phyloP scores from a whole-genome alignment of 2,329 filamentous ascomycete species.

The Lasiodiplodia hormozganensis region DNA sequence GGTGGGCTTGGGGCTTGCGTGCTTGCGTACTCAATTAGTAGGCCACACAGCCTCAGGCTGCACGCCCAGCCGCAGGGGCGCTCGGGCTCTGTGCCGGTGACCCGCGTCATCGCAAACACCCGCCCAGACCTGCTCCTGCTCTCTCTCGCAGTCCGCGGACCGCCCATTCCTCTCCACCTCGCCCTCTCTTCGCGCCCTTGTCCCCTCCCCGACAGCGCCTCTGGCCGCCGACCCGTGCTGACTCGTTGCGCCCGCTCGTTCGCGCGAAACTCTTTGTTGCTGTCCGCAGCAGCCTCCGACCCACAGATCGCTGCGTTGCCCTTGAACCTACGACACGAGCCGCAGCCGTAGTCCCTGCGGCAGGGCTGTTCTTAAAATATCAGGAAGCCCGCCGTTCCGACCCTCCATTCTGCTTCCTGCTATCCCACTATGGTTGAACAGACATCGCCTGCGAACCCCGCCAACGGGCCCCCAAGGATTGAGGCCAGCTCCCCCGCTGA shows the following conservation, averaged over 20 bases:
- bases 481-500: constrained; percentile 8
- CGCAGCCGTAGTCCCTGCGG: constrained; percentile 24
- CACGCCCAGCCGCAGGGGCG: constrained; percentile 6
- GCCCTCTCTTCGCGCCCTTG: not conserved
- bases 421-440: constrained; percentile 7
- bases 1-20: constrained; percentile 19
- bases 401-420: not conserved
- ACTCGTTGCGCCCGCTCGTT: constrained; percentile 10
- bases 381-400: constrained; percentile 6
- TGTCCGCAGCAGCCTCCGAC: constrained; percentile 16
- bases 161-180: constrained; percentile 4
- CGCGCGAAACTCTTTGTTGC: constrained; percentile 13
- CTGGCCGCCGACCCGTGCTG: constrained; percentile 16
- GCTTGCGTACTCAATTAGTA: constrained; percentile 19
- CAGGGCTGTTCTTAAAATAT: constrained; percentile 23
- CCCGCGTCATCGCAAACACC: constrained; percentile 27
- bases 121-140: constrained; percentile 18
- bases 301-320: constrained; percentile 25
- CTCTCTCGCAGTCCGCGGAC: constrained; percentile 1
- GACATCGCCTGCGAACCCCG: constrained; percentile 7
- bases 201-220: not conserved
- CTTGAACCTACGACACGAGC: constrained; percentile 21
- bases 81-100: constrained; percentile 21
- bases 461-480: constrained; percentile 18
- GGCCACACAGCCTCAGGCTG: constrained; percentile 23